Evolutionary conservation across 352 stramenopile species (phyloP), one percentile per base, ranked within the genome.

Genomic region (Globisporangium echinulatum): DNA sequence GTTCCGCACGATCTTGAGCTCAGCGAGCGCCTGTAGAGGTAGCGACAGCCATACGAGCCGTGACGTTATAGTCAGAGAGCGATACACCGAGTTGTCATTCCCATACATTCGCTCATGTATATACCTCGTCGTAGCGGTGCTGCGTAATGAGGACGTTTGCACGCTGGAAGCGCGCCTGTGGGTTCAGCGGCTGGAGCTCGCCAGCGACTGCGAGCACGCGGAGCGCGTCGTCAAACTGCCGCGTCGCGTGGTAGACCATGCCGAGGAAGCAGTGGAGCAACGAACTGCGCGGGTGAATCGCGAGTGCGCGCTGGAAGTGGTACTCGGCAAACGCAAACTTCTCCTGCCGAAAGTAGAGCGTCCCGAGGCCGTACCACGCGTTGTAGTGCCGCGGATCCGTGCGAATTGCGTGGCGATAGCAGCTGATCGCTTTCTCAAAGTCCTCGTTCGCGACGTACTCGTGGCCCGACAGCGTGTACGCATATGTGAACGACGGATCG

Each of bases 381-480:
- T 97, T 97, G 73, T 98, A 97, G 61, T 98, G 90, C 11, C 94
- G 79, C 15, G 92, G 77, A 70, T 99, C 88, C 1, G 86, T 87
- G 36, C 90, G 82, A 56, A 99, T 96, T 6, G 96, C 96, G 66
- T 97, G 88, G 15, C 96, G 82, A 59, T 97, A 99, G 64, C 93
- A 98, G 52, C 87, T 92, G 52, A 97, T 90, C 0, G 96, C 96
- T 67, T 98, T 98, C 37, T 98, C 95, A 78, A 99, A 99, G 72
- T 99, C 94, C 78, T 99, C 97, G 70, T 98, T 99, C 5, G 90
- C 82, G 40, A 98, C 90, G 67, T 98, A 99, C 61, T 99, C 97
- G 77, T 99, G 96, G 5, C 96, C 97, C 14, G 87, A 98, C 0
- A 99, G 76, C 17, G 96, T 99, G 75, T 99, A 97, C n/a, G 94